Evolutionary conservation across 1,139 yeast species (phyloP).

Genomic region (Geotrichum candidum): DNA sequence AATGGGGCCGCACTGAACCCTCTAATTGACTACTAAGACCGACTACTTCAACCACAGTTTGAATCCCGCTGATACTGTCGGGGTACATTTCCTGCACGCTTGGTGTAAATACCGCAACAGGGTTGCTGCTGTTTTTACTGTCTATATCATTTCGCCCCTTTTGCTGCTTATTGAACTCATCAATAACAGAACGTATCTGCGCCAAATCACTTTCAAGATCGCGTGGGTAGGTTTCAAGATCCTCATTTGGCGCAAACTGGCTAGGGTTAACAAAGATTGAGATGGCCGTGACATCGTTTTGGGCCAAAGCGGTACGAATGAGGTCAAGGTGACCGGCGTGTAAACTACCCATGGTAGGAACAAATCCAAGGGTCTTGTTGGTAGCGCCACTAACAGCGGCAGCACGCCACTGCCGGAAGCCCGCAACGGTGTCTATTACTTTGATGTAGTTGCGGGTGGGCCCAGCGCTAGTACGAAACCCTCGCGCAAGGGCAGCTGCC

Average conservation of each 20-base stretch:
- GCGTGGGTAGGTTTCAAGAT: conserved; percentile 79
- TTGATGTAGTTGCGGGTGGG: background rate
- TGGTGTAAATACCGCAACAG: conserved; percentile 76
- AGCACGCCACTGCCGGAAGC: background rate
- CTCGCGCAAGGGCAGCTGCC: background rate
- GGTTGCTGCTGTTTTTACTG: background rate
- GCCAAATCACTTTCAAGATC: conserved; percentile 62
- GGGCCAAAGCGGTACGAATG: conserved; percentile 45
- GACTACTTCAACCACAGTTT: conserved; percentile 65
- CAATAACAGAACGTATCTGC: conserved; percentile 25
- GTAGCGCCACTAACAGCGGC: background rate
- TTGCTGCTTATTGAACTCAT: background rate
- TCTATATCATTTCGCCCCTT: background rate
- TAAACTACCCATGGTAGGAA: conserved; percentile 84
- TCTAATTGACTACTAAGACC: conserved; percentile 85
- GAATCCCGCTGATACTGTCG: conserved; percentile 51
- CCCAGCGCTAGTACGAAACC: background rate
- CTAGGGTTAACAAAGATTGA: conserved; percentile 94
- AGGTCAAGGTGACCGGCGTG: conserved; percentile 55
- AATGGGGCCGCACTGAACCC: conserved; percentile 81
- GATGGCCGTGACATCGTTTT: conserved; percentile 67
- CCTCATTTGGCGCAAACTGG: conserved; percentile 92
- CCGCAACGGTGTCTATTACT: background rate
- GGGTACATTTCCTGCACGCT: conserved; percentile 83
- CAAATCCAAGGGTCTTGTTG: conserved; percentile 53